Evolutionary conservation across 1,284 basidiomycete species (phyloP).

Genomic region (Wallemia mellicola): DNA sequence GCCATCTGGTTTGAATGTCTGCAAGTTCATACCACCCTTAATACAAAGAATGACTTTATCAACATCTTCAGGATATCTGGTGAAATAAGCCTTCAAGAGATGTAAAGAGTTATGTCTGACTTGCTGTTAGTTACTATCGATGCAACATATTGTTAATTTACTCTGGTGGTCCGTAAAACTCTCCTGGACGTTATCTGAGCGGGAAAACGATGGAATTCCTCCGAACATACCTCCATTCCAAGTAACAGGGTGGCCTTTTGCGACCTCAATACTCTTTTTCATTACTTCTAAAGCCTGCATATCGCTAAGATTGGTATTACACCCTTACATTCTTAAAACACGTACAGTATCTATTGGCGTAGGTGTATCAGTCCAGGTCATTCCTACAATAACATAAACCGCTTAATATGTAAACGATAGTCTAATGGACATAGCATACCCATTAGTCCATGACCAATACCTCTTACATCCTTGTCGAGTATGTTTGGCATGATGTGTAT

Average conservation of each 20-base stretch:
- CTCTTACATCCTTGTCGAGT: neutral
- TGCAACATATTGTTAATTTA: no score
- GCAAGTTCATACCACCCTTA: constrained; percentile 19
- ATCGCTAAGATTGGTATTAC: no score
- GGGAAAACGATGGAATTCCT: no score
- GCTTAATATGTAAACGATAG: neutral
- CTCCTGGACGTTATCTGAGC: no score
- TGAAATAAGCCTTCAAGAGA: constrained; percentile 20
- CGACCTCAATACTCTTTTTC: neutral
- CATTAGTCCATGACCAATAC: neutral
- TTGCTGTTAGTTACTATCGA: no score
- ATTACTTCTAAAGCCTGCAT: neutral
- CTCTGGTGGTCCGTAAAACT: constrained; percentile 20
- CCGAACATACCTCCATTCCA: constrained; percentile 8
- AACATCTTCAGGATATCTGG: constrained; percentile 24
- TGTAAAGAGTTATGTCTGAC: constrained; percentile 16
- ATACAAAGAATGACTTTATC: constrained; percentile 23
- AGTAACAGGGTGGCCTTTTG: neutral
- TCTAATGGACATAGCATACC: neutral
- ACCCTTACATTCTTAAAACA: no score
- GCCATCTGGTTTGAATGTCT: constrained; percentile 5
- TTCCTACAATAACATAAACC: neutral
- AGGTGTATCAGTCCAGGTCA: neutral
- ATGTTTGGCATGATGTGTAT: neutral
- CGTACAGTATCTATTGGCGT: neutral